Conservation (phyloP, 1,284 basidiomycete genomes). For the Malassezia cuniculi region DNA sequence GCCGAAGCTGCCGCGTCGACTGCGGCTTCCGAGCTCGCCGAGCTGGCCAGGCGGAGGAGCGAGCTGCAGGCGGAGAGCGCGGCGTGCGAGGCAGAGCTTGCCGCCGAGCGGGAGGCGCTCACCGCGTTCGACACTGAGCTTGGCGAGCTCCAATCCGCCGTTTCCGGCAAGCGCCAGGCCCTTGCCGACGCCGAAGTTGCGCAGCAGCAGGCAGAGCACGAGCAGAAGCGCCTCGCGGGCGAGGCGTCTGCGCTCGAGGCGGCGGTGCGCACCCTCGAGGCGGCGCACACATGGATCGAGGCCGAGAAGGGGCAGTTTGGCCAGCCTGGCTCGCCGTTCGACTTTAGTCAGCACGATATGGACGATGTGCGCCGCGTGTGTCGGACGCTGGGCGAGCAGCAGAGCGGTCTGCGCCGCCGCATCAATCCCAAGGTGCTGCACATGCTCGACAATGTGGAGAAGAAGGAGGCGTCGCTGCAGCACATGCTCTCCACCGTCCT, state of each 20-base stretch:
- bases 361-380: conserved; percentile 56
- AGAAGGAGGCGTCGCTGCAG: conserved; percentile 72
- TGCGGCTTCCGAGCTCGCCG: conserved; percentile 57
- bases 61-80: conserved; percentile 55
- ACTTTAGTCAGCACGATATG: conserved; percentile 67
- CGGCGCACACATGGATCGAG: conserved; percentile 72
- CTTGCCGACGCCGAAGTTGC: conserved; percentile 61
- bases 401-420: conserved; percentile 82
- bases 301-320: conserved; percentile 84
- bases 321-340: conserved; percentile 65
- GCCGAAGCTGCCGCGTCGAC: conserved; percentile 54
- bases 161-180: conserved; percentile 67
- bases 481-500: conserved; percentile 80
- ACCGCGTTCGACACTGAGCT: conserved; percentile 78
- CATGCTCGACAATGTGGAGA: conserved; percentile 96
- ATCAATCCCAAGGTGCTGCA: conserved; percentile 89
- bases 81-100: conserved; percentile 60
- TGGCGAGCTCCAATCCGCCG: conserved; percentile 62
- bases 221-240: conserved; percentile 49
- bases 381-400: conserved; percentile 63
- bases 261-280: conserved; percentile 54
- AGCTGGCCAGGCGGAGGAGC: conserved; percentile 52
- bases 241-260: conserved; percentile 46
- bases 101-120: conserved; percentile 70
- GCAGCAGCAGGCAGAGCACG: conserved; percentile 54